Conservation (phyloP, 208 protist species). For the Leishmania tropica region DNA sequence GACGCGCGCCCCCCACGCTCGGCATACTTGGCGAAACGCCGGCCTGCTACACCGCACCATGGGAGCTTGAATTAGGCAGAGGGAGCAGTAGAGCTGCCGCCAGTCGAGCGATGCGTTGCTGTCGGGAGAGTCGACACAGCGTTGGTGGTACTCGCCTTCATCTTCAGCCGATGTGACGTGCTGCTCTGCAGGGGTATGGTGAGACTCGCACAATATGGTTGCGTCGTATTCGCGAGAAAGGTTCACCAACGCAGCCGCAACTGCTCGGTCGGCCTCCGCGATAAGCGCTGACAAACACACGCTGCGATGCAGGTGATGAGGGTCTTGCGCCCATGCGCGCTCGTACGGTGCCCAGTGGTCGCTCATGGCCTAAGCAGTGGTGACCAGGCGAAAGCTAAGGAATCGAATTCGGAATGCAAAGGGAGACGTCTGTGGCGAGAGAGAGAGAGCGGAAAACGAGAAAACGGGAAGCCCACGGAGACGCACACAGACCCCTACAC, state of each 20-base stretch:
- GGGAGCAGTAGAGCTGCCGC: conserved; percentile 36
- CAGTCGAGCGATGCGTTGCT: conserved; percentile 8
- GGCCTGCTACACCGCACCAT: conserved; percentile 94
- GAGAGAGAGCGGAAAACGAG: background rate
- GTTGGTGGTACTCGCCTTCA: background rate
- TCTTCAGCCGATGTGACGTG: background rate
- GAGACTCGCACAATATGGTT: background rate
- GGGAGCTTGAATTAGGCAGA: conserved; percentile 84
- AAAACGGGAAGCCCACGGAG: background rate
- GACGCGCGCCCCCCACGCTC: conserved; percentile 74
- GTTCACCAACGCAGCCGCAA: conserved; percentile 3
- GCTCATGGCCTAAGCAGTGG: background rate
- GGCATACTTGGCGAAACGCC: conserved; percentile 80
- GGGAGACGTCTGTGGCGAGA: background rate
- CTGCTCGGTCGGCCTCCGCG: conserved; percentile 19
- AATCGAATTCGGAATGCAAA: background rate
- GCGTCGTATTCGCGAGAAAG: conserved; percentile 24
- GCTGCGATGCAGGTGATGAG: background rate
- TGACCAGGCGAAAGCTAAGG: background rate
- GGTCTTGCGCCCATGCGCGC: conserved; percentile 16
- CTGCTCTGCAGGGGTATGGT: background rate
- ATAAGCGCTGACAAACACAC: conserved; percentile 17
- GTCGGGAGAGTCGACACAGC: background rate
- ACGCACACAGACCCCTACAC: background rate
- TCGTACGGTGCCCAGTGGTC: conserved; percentile 20